Base-by-base conservation (phyloP, 1,139 yeast species). In the Saccharomyces uvarum region DNA sequence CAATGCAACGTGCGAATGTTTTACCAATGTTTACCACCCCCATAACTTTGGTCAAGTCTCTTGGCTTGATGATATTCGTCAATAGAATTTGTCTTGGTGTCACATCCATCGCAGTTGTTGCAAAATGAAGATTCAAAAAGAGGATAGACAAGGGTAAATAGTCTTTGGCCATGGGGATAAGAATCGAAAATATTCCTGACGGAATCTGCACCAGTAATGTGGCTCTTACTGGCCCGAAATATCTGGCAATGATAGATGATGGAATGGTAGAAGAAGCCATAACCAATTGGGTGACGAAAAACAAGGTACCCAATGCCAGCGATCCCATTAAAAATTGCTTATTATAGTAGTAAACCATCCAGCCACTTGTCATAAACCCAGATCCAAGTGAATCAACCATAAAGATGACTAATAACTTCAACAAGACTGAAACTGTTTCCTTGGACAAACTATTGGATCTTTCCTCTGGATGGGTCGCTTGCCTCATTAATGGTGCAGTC, bases 1-100 rank as follows among this genome's bases (percentile, higher is more conserved):
- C 96, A 21, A 87, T 67, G 51, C 95, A 83, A 56, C 96, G 76
- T 0, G 96, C 95, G 61, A 87, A 76, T 1, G 96, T 90, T 68
- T 89, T 89, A 27, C 87, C 90, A 42, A 89, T 84, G 64, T 89
- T 89, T 3, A 89, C 96, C 2, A 86, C 75, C 1, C 96, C 97
- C 84, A 90, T 79, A 2, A 86, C 93, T 62, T 78, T 80, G 3
- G 95, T 83, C 49, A 90, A 73, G 55, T 88, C 95, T 11, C 75
- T 70, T 9, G 79, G 76, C 14, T 78, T 77, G 53, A 90, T 82
- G 19, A 88, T 75, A 2, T 88, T 79, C 0, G 95, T 82, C 44
- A 89, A 71, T 48, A 90, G 74, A 3, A 89, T 81, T 69, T 89
- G 96, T 53, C 97, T 77, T 6, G 97, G 96, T 1, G 89, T 95